Evolutionary conservation across 805 yeast species (phyloP), one percentile per base, ranked within the genome.

Genomic region (Kluyveromyces aestuarii): DNA sequence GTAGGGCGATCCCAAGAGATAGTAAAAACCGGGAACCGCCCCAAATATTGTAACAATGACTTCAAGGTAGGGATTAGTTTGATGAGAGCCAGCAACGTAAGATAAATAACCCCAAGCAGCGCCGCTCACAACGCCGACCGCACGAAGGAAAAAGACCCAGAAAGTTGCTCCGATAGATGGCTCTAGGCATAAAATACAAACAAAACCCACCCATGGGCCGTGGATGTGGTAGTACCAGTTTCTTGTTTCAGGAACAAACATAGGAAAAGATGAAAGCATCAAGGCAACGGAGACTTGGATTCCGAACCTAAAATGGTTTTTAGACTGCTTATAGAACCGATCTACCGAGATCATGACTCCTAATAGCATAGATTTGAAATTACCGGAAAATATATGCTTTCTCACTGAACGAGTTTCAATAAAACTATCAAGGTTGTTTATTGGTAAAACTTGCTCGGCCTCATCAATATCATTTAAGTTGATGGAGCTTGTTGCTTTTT

Each of bases 181-280:
- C 51, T 76, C 81, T 27, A 75, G 48, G 21, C 73, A 74, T 42
- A 76, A 56, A 33, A 72, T 72, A 52, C 77, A 75, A 6, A 75
- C 77, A 63, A 76, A 76, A 27, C 80, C 80, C 7, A 74, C 70
- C 81, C 81, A 76, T 1, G 75, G 62, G 40, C 80, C 80, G 51
- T 74, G 68, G 33, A 70, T 67, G 16, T 69, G 66, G n/a, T 60
- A 60, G 51, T 74, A 76, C 80, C 80, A 76, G n/a, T 61, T 58
- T 41, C 79, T 63, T 18, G 72, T 54, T 37, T 68, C 67, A 0
- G 79, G 76, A 36, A 72, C 62, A 53, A 74, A 76, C 72, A 74
- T 76, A 1, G 80, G 80, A 50, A 75, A 74, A 0, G 79, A 72
- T 2, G 74, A 71, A 1, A 74, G 50, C 67, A 74, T 72, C 40